Evolutionary conservation across 2,329 filamentous ascomycete genomes (phyloP).

Genomic region (Fusarium lyarnte): DNA sequence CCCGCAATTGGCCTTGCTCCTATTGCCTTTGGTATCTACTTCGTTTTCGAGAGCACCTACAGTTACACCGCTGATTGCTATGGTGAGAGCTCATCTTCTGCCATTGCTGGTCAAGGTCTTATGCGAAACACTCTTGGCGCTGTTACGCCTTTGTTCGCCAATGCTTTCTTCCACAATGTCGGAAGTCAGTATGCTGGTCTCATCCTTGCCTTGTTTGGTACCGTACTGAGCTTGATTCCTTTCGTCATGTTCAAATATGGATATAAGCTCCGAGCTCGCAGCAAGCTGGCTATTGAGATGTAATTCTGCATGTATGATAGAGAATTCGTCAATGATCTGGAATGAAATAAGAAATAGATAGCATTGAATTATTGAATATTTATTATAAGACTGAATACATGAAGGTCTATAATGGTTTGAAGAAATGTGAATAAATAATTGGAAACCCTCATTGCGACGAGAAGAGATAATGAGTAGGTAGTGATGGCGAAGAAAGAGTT

Average conservation of each 20-base stretch:
- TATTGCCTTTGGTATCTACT: slow-evolving; percentile 36
- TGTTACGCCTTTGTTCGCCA: slow-evolving; percentile 35
- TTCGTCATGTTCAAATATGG: slow-evolving; percentile 38
- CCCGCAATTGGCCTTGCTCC: slow-evolving; percentile 31
- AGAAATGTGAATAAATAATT: background rate
- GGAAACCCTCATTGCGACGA: background rate
- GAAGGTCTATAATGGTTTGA: rapidly evolving
- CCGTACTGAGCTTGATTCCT: slow-evolving; percentile 30
- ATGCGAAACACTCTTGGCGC: slow-evolving; percentile 37
- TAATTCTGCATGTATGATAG: background rate
- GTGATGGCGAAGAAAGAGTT: background rate
- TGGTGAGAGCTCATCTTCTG: slow-evolving; percentile 33
- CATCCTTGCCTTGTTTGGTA: slow-evolving; percentile 33
- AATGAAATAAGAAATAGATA: background rate
- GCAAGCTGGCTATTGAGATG: slow-evolving; percentile 36
- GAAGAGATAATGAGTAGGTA: background rate
- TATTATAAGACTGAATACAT: background rate
- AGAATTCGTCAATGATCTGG: background rate
- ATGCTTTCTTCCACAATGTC: slow-evolving; percentile 36
- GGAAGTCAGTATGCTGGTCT: slow-evolving; percentile 36
- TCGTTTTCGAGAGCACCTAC: slow-evolving; percentile 36
- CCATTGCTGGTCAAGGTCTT: slow-evolving; percentile 34
- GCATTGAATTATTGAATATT: background rate
- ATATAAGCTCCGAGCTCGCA: slow-evolving; percentile 31
- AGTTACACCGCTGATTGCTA: slow-evolving; percentile 38